Conservation (phyloP, 2,329 filamentous ascomycete species). For the Passalora sequoiae region DNA sequence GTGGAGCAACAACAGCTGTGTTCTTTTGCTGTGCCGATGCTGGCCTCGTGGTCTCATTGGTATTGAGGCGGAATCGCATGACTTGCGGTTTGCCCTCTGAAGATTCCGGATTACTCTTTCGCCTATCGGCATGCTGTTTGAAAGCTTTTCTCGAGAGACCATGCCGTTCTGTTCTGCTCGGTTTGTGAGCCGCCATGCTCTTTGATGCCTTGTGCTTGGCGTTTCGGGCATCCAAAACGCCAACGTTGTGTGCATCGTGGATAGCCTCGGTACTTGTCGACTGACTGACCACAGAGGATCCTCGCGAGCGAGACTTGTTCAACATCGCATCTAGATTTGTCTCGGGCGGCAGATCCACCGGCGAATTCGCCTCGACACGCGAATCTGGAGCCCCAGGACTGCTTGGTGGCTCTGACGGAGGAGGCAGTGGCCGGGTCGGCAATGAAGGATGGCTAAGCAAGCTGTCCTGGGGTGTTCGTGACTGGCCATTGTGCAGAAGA, state of each 20-base stretch:
- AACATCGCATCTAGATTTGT: not conserved
- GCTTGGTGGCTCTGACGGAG: slow-evolving; percentile 13
- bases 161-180: slow-evolving; percentile 14
- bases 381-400: slow-evolving; percentile 18
- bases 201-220: slow-evolving; percentile 1
- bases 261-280: slow-evolving; percentile 18
- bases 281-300: slow-evolving; percentile 18
- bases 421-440: not conserved
- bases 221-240: slow-evolving; percentile 6
- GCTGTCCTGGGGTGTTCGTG: not conserved
- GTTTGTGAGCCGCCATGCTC: slow-evolving; percentile 7
- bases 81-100: slow-evolving; percentile 8
- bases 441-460: not conserved
- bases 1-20: not conserved
- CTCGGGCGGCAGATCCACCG: not conserved
- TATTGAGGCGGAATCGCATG: slow-evolving; percentile 11
- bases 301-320: slow-evolving; percentile 16
- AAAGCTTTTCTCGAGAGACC: slow-evolving; percentile 16
- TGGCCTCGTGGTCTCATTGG: not conserved
- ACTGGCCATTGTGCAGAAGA: not conserved
- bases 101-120: slow-evolving; percentile 1
- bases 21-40: not conserved
- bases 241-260: slow-evolving; percentile 12
- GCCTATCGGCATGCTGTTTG: slow-evolving; percentile 11
- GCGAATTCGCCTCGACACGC: not conserved